Base-by-base conservation (phyloP, 768 basidiomycete genomes). In the Termitomyces eurrhizus region DNA sequence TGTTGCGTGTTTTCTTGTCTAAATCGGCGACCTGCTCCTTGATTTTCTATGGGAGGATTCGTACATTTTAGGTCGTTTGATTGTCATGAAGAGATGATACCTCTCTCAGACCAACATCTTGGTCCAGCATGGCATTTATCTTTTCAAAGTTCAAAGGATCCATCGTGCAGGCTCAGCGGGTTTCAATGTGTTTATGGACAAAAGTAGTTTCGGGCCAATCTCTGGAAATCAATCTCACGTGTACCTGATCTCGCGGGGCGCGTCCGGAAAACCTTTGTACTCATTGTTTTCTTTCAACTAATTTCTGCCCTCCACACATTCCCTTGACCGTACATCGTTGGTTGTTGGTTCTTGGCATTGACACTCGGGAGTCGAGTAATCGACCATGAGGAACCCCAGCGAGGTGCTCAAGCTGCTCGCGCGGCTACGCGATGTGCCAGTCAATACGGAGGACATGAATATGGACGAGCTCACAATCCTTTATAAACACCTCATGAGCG, bases 21-120 rank as follows among this genome's bases (percentile, higher is more conserved):
- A 93, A 77, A 67, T 87, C 83, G 29, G 78, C 80, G 42, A 89
- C 86, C 71, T 89, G 84, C 33, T 90, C 89, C 66, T 83, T 89
- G 73, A 93, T 88, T 86, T 85, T 90, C 92, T 93, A 71, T 36
- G 50, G 48, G 59, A 52, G 58, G 18, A 62, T 62, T 60, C 46
- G 51, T 58, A 45, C 45, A n/a, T 44, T 55, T 53, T 45, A 46
- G 44, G 29, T 29, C 29, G 29, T 41, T 37, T 42, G n/a, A n/a
- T 45, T 46, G 52, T 8, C 54, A 4, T 21, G 35, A 29, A 60
- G 32, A 48, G 53, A 46, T 67, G 70, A 64, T 70, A 89, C 90
- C 80, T 91, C 90, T 70, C 81, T 78, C 21, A 87, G 72, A 52
- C 85, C 84, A 41, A 79, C 76, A 66, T 92, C 90, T 54, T 77